Conservation (phyloP, 306 rosid genomes). For the Prunus kanzakura region DNA sequence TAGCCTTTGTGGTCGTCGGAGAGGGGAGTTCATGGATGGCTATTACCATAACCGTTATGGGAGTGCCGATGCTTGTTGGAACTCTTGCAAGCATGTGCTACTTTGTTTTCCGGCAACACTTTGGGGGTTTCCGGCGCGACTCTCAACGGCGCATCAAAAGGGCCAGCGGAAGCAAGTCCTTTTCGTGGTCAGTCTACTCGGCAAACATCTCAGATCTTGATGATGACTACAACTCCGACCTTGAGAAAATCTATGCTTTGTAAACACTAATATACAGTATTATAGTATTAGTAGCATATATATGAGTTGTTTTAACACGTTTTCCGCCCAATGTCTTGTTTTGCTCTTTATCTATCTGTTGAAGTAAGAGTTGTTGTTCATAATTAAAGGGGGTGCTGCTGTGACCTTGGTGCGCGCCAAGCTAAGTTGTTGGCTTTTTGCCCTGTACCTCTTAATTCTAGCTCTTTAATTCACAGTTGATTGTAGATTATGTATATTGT, state of each 20-base stretch:
- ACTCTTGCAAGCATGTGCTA: conserved; percentile 88
- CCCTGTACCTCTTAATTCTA: no score
- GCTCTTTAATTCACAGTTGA: neutral
- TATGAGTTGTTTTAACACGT: neutral
- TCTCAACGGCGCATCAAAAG: conserved; percentile 83
- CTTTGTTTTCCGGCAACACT: conserved; percentile 86
- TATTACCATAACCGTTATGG: conserved; percentile 59
- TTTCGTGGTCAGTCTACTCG: conserved; percentile 79
- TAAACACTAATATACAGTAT: conserved; percentile 18
- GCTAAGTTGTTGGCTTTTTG: no score
- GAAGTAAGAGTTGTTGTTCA: neutral
- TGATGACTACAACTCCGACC: conserved; percentile 75
- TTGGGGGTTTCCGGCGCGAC: conserved; percentile 53
- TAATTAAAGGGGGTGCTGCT: neutral
- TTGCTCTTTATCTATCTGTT: neutral
- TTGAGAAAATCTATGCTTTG: conserved; percentile 77
- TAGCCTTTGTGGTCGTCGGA: conserved; percentile 83
- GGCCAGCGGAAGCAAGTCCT: conserved; percentile 82
- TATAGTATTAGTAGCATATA: neutral
- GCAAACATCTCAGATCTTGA: conserved; percentile 77
- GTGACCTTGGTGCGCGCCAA: neutral
- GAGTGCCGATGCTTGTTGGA: conserved; percentile 72
- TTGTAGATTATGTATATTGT: neutral
- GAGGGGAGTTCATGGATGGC: conserved; percentile 69
- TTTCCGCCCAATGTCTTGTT: neutral